Base-by-base conservation (phyloP, 257 asterid genomes). In the Echites panduratus region DNA sequence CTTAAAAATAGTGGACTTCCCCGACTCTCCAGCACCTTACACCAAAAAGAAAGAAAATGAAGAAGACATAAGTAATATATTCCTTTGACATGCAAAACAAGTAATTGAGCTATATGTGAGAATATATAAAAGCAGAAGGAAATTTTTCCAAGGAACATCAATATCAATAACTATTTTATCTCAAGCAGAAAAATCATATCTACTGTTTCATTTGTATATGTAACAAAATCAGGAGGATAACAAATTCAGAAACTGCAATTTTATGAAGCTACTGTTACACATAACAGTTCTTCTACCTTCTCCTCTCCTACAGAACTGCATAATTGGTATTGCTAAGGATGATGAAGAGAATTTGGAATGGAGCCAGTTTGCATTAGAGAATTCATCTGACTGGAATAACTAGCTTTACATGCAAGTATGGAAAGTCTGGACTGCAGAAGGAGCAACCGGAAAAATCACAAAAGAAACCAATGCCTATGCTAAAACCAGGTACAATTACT, bases 1-100 rank as follows among this genome's bases (percentile, higher is more conserved):
- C 90, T 95, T 95, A 87, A 95, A 92, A 76, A 95, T 92, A 75
- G 99, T 95, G 75, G 99, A 95, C 89, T 95, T 95, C 77, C 99
- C 99, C 63, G 99, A 95, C 81, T 95, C 98, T 81, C 99, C 98
- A 66, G 96, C 89, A 76, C 99, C 99, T 94, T 59, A 54, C 49
- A 77, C 66, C 70, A 73, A 59, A 57, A 56, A 63, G n/a, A 68
- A 56, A 47, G 61, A 53, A 59, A 44, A 64, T 22, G 68, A 54
- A 61, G 44, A 68, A n/a, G 32, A 75, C 5, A 45, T 75, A 27
- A 77, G 44, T 54, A 66, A 58, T 13, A 49, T 11, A 41, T 44
- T 59, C 24, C 22, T 49, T 24, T 54, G 13, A 66, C 41, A 49
- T 44, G 58, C n/a, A 38, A 19, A 11, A 67, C 35, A 12, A 38